phyloP scores from a whole-genome alignment of 2,329 filamentous ascomycete species.

The Fusarium mundagurra region DNA sequence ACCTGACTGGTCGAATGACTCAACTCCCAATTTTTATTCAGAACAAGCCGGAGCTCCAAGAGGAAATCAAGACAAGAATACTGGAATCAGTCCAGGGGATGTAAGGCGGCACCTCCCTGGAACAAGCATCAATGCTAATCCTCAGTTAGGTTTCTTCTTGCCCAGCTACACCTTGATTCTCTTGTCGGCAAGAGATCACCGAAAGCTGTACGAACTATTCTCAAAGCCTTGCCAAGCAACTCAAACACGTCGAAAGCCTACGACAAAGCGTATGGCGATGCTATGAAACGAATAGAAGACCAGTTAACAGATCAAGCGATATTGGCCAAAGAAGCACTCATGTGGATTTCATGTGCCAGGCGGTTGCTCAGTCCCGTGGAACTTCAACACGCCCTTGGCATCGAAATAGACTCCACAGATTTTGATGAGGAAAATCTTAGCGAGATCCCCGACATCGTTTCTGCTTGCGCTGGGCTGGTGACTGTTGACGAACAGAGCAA shows the following conservation, averaged over 20 bases:
- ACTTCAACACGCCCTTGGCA: constrained; percentile 55
- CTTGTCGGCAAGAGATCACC: constrained; percentile 34
- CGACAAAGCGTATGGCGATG: constrained; percentile 52
- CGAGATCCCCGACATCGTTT: constrained; percentile 47
- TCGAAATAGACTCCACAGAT: constrained; percentile 39
- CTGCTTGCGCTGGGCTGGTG: constrained; percentile 54
- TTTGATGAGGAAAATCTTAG: constrained; percentile 51
- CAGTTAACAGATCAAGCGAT: constrained; percentile 46
- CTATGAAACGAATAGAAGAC: constrained; percentile 54
- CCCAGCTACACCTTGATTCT: constrained; percentile 31
- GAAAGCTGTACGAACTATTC: background rate
- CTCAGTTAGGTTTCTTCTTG: constrained; percentile 27
- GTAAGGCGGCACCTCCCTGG: background rate
- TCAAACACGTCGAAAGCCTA: constrained; percentile 40
- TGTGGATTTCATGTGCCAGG: constrained; percentile 53
- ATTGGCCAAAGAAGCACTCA: constrained; percentile 51
- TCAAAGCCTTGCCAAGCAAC: constrained; percentile 19
- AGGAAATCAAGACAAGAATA: constrained; percentile 2
- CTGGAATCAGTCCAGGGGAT: background rate
- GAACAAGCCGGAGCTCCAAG: background rate
- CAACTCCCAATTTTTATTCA: background rate
- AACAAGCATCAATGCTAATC: background rate
- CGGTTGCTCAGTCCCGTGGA: constrained; percentile 48
- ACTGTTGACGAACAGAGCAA: constrained; percentile 51
- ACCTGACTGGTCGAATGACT: background rate